Percentiles rank a stretch among this genome's conserved stretches.
Evolutionary conservation across 495 filamentous ascomycete species (phyloP).

Genomic region (Penicillium nucicola): DNA sequence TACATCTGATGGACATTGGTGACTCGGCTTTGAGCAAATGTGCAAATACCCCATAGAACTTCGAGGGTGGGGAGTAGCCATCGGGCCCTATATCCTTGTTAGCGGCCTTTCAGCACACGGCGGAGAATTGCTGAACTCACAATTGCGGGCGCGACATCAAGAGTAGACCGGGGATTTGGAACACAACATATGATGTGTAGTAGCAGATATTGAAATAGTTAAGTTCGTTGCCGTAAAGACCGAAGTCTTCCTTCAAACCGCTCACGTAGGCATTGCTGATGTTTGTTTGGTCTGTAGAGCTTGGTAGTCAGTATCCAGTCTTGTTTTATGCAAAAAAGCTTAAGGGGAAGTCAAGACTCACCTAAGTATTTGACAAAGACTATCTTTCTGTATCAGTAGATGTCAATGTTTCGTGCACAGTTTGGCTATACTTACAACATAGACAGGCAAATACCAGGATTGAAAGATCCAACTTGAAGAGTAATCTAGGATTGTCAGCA

Average conservation of each 20-base stretch:
- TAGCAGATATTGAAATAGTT: conserved; percentile 43
- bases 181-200: conserved; percentile 37
- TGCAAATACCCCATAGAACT: conserved; percentile 26
- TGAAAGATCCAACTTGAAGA: conserved; percentile 33
- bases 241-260: conserved; percentile 59
- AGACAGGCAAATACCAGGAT: conserved; percentile 35
- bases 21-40: conserved; percentile 36
- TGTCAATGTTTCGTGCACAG: neutral
- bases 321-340: neutral
- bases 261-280: conserved; percentile 53
- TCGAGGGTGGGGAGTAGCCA: conserved; percentile 35
- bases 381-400: neutral
- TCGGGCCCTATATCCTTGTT: conserved; percentile 21
- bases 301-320: neutral
- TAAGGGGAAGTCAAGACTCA: neutral
- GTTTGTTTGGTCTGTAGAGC: conserved; percentile 42
- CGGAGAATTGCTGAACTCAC: conserved; percentile 10
- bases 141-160: conserved; percentile 34
- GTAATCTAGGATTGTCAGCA: conserved; percentile 15
- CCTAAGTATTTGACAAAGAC: conserved; percentile 37
- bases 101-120: neutral
- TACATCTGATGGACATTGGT: conserved; percentile 38
- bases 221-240: conserved; percentile 54
- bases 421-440: conserved; percentile 30
- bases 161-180: conserved; percentile 34